These are phyloP conservation scores for Tripterygium wilfordii DNA, from an alignment of 177 flowering plant species.

Conservation along the genomic window DNA sequence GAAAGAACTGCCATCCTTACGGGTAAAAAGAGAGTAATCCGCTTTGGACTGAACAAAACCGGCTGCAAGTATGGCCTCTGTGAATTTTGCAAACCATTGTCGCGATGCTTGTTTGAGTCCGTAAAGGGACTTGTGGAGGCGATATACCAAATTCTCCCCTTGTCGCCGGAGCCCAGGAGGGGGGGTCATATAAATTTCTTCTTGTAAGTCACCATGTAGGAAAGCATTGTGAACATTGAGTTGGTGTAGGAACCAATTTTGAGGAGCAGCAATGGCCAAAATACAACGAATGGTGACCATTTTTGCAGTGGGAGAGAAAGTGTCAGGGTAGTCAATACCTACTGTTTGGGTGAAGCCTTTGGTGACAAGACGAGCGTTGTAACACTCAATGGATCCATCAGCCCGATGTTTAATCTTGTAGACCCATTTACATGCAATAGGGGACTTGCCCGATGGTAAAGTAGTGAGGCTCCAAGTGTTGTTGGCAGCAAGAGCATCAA, in stretches of 20 bases:
- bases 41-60: not conserved
- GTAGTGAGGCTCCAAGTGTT: conserved; percentile 1
- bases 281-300: not conserved
- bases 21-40: not conserved
- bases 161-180: too few relatives aligned
- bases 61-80: too few relatives aligned
- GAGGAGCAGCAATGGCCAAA: not conserved
- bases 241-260: not conserved
- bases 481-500: not conserved
- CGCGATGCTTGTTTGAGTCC: too few relatives aligned
- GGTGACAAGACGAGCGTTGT: not conserved
- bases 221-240: not conserved
- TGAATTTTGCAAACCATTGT: too few relatives aligned
- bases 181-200: not conserved
- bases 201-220: not conserved
- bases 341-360: not conserved
- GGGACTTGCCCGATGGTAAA: not conserved
- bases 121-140: too few relatives aligned
- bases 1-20: not conserved
- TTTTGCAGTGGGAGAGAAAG: not conserved
- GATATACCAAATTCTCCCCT: too few relatives aligned
- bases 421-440: not conserved
- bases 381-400: not conserved
- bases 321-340: not conserved
- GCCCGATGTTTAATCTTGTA: not conserved